These are phyloP conservation scores for Calonectria henricotiae DNA, from an alignment of 2,329 filamentous ascomycete genomes.

Conservation along the genomic window DNA sequence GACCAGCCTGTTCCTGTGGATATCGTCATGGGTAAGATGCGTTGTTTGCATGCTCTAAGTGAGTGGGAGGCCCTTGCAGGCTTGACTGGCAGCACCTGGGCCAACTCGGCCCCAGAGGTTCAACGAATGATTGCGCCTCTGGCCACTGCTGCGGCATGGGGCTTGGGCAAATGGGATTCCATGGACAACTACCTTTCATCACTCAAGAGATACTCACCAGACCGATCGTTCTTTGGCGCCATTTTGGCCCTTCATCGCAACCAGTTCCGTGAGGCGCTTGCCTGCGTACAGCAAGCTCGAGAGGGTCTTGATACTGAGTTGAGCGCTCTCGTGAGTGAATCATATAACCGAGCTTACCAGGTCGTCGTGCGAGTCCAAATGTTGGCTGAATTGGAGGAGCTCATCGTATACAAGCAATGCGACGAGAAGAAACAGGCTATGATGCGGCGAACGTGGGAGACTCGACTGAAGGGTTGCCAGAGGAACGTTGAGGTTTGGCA, in stretches of 20 bases:
- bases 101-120: slow-evolving; percentile 88
- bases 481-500: slow-evolving; percentile 99
- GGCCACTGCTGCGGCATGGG: slow-evolving; percentile 96
- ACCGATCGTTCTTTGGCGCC: slow-evolving; percentile 97
- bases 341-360: slow-evolving; percentile 96
- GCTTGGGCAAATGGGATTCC: slow-evolving; percentile 94
- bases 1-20: slow-evolving; percentile 81
- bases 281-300: slow-evolving; percentile 90
- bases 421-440: slow-evolving; percentile 91
- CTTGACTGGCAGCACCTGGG: slow-evolving; percentile 94
- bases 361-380: slow-evolving; percentile 99
- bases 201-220: slow-evolving; percentile 94
- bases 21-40: slow-evolving; percentile 99
- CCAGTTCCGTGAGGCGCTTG: slow-evolving; percentile 92
- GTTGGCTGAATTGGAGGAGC: slow-evolving; percentile 98
- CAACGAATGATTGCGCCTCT: slow-evolving; percentile 93
- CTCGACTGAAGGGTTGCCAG: slow-evolving; percentile 93
- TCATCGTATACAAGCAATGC: slow-evolving; percentile 97
- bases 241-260: slow-evolving; percentile 96
- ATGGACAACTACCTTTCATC: slow-evolving; percentile 98
- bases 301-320: slow-evolving; percentile 97
- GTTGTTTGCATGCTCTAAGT: slow-evolving; percentile 94
- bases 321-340: slow-evolving; percentile 96
- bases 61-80: slow-evolving; percentile 96
- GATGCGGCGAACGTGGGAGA: slow-evolving; percentile 96